phyloP scores from a whole-genome alignment of 345 rosid species.

The Psidium guajava region DNA sequence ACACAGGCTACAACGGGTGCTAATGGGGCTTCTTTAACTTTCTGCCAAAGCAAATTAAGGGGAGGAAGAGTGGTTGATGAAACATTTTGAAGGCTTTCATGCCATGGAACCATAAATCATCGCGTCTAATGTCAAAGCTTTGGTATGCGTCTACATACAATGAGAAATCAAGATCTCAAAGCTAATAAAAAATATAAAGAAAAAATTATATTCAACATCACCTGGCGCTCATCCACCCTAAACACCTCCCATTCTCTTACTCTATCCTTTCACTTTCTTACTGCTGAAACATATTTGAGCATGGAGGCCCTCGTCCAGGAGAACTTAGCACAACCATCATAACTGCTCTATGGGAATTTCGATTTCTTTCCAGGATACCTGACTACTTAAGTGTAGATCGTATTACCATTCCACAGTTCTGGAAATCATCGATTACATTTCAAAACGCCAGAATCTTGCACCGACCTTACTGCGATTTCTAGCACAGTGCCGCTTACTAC shows the following conservation, averaged over 20 bases:
- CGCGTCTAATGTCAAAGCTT: neutral
- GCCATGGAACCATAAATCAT: neutral
- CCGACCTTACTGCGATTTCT: neutral
- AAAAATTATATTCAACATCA: neutral
- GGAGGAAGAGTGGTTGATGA: neutral
- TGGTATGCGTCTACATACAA: neutral
- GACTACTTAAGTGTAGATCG: neutral
- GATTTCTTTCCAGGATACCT: neutral
- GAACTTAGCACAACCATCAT: neutral
- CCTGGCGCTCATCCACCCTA: neutral
- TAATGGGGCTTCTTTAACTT: neutral
- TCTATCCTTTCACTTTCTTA: neutral
- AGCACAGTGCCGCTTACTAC: neutral
- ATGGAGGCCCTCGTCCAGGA: neutral
- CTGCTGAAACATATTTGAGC: neutral
- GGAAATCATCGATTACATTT: neutral
- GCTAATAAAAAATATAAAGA: neutral
- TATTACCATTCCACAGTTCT: neutral
- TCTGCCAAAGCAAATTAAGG: neutral
- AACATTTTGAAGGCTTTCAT: neutral
- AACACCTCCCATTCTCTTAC: neutral
- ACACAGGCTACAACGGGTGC: neutral
- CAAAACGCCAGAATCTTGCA: neutral
- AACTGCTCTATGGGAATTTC: neutral
- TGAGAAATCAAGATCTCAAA: neutral